These are phyloP conservation scores for Naegleria lovaniensis DNA, from an alignment of 208 protist genomes.

Conservation along the genomic window DNA sequence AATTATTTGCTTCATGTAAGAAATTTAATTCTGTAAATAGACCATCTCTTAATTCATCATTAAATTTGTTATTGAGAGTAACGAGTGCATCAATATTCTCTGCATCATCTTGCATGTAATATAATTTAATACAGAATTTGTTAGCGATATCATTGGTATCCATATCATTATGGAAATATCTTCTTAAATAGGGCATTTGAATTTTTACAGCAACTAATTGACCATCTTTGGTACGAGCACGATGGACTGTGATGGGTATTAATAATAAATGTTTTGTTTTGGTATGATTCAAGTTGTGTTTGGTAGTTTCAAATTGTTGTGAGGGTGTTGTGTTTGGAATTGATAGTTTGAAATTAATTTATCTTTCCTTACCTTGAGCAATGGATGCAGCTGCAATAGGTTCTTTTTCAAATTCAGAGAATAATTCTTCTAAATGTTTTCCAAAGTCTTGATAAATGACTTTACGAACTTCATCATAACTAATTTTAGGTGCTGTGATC, in stretches of 20 bases:
- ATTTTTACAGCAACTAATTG: constrained; percentile 56
- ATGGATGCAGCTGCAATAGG: constrained; percentile 55
- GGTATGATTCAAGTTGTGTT: too few relatives aligned
- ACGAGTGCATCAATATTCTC: background rate
- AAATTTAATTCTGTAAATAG: constrained; percentile 17
- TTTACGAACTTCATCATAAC: constrained; percentile 38
- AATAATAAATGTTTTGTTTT: too few relatives aligned
- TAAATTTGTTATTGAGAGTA: background rate
- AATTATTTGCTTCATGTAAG: constrained; percentile 22
- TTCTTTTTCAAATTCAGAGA: constrained; percentile 45
- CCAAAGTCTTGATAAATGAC: constrained; percentile 45
- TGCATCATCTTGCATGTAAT: constrained; percentile 11
- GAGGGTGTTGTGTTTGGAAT: too few relatives aligned
- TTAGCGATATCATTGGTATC: constrained; percentile 36
- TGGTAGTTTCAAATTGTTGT: too few relatives aligned
- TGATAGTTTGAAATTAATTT: too few relatives aligned
- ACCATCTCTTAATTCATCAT: background rate
- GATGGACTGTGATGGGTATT: constrained; percentile 26
- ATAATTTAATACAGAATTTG: constrained; percentile 13
- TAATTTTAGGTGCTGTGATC: constrained; percentile 30
- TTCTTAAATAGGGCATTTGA: constrained; percentile 35
- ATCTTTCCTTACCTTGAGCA: constrained; percentile 46
- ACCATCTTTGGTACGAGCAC: constrained; percentile 21
- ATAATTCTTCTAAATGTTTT: constrained; percentile 36
- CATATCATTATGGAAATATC: constrained; percentile 40